Base-by-base conservation (phyloP, 1,284 basidiomycete genomes). In the Cutaneotrichosporon sp. region DNA sequence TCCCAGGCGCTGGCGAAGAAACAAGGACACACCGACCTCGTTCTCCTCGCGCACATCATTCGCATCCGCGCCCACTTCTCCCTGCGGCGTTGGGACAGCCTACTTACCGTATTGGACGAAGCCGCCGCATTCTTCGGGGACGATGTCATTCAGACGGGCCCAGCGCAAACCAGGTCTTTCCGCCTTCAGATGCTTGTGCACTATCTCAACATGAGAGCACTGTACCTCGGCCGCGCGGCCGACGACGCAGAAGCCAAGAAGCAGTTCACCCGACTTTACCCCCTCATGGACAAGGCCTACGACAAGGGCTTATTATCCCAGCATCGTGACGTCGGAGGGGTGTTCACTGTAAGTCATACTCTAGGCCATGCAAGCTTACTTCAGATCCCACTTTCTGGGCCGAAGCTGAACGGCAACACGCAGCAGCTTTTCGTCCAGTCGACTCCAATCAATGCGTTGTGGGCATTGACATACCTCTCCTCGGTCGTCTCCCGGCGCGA, bases 391-490 rank as follows among this genome's bases (percentile, higher is more conserved):
- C 35, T 59, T 4, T 20, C 20, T 3, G 31, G 32, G 2, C 31
- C 44, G 5, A 26, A 49, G 2, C 31, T 39, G 5, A 26, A 49
- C 12, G 49, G 34, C 14, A 44, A 45, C 14, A 26, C 37, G 20
- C 57, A 59, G 16, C 43, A 55, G 6, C 49, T 68, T 14, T 32
- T 35, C 20, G 41, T 73, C 5, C 68, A 72, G 51, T 38, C 59
- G 2, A 73, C 70, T 0, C 67, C 70, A 2, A 61, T 65, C 6
- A 70, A 68, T 35, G 51, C 64, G n/a, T 51, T 65, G 3, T 67
- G 61, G 45, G 37, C 64, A 16, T 50, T 67, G 26, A 66, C 65
- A 0, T 71, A 67, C 47, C 54, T 71, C 19, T 54, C 62, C 1
- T 62, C 65, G 0, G 54, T 66, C 7, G 59, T 65, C 33, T 54